A percentile compares a stretch with the other conserved stretches of the same genome.
phyloP scores from a whole-genome alignment of 768 basidiomycete genomes.

The Brasilioporus rufonigricans region DNA sequence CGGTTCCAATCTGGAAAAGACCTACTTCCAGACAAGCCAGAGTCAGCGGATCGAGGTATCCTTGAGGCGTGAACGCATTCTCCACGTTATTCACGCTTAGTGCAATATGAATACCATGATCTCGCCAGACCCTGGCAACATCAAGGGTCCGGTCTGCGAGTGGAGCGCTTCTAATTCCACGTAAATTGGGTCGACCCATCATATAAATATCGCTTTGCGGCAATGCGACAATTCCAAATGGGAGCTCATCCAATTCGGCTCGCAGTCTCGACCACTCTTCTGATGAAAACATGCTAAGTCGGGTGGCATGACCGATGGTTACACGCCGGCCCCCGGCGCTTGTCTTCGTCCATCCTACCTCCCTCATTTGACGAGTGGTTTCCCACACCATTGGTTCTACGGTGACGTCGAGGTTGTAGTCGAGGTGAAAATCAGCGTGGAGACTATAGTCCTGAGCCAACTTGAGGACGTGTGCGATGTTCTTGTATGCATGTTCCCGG shows the following conservation, averaged over 20 bases:
- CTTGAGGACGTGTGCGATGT: constrained; percentile 52
- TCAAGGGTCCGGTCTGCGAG: constrained; percentile 54
- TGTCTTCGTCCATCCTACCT: constrained; percentile 25
- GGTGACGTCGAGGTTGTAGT: constrained; percentile 57
- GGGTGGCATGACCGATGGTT: constrained; percentile 60
- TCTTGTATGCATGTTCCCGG: constrained; percentile 44
- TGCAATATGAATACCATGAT: constrained; percentile 48
- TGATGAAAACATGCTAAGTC: constrained; percentile 49
- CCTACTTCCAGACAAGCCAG: constrained; percentile 57
- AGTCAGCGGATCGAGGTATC: constrained; percentile 58
- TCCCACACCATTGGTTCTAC: constrained; percentile 55
- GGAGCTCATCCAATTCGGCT: constrained; percentile 38
- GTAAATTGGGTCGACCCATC: constrained; percentile 45
- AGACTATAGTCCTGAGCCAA: constrained; percentile 37
- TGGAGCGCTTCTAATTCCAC: constrained; percentile 27
- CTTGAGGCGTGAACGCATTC: constrained; percentile 71
- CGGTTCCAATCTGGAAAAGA: constrained; percentile 56
- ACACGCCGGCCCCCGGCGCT: constrained; percentile 37
- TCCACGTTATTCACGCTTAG: constrained; percentile 65
- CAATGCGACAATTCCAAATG: constrained; percentile 53
- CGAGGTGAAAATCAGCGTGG: constrained; percentile 64
- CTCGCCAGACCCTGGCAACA: constrained; percentile 44
- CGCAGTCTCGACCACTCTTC: constrained; percentile 45
- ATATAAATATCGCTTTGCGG: constrained; percentile 70
- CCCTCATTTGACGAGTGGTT: constrained; percentile 43